Conservation (phyloP, 257 asterid genomes). For the Anisodus tanguticus region DNA sequence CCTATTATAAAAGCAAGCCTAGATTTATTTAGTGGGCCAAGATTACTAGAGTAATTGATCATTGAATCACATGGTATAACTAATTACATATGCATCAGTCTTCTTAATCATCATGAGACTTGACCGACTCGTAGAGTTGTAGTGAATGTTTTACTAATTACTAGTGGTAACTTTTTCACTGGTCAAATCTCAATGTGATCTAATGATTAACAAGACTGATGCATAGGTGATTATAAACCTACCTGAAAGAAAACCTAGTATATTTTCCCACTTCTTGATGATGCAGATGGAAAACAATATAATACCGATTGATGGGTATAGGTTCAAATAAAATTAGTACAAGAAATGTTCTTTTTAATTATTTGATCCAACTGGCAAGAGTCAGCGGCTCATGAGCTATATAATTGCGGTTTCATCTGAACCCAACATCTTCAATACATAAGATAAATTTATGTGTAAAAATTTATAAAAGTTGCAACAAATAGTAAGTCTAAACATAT, state of each 20-base stretch:
- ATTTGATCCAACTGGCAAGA: background rate
- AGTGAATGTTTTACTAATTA: background rate
- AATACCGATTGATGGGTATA: background rate
- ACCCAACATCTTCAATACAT: too few species aligned
- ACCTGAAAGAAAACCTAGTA: background rate
- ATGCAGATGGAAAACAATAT: background rate
- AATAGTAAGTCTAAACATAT: too few species aligned
- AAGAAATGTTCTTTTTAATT: background rate
- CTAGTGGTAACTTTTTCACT: background rate
- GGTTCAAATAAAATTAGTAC: background rate
- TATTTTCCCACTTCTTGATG: background rate
- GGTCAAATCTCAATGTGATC: background rate
- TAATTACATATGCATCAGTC: too few species aligned
- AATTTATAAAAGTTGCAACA: too few species aligned
- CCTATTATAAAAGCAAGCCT: background rate
- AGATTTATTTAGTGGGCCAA: background rate
- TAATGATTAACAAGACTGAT: background rate
- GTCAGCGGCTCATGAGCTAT: too few species aligned
- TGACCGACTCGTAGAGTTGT: background rate
- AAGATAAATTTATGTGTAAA: too few species aligned
- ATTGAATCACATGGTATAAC: background rate
- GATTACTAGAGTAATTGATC: background rate
- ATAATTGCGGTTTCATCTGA: too few species aligned
- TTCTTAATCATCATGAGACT: background rate
- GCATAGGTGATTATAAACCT: constrained; percentile 1